These are phyloP conservation scores for Bryum argenteum DNA, from an alignment of 225 moss, liverwort and hornwort genomes.

Conservation along the genomic window DNA sequence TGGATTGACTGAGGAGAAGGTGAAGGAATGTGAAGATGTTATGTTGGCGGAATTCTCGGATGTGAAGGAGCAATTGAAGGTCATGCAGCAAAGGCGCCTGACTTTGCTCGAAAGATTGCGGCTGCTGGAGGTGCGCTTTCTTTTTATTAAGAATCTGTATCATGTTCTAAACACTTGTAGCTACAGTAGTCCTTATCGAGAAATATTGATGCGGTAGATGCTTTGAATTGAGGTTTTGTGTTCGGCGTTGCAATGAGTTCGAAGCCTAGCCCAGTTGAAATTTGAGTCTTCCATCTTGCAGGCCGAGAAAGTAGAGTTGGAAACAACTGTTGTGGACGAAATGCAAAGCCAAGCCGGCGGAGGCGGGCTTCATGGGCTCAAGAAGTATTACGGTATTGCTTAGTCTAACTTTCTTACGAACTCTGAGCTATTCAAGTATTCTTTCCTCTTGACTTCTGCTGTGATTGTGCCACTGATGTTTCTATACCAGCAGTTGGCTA, in stretches of 20 bases:
- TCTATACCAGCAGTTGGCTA: not conserved
- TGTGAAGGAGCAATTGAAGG: constrained; percentile 76
- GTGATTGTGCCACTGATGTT: not conserved
- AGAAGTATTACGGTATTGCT: constrained; percentile 78
- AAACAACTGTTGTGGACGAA: constrained; percentile 99
- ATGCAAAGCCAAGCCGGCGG: constrained; percentile 86
- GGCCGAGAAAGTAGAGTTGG: constrained; percentile 99
- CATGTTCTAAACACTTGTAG: not conserved
- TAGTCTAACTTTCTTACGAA: constrained; percentile 7
- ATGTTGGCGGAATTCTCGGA: constrained; percentile 82
- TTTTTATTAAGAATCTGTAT: constrained; percentile 10
- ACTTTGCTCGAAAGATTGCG: constrained; percentile 82
- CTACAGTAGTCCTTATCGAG: not conserved
- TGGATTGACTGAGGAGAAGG: constrained; percentile 76
- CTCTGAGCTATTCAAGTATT: constrained; percentile 10
- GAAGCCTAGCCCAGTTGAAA: constrained; percentile 13
- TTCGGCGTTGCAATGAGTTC: constrained; percentile 2
- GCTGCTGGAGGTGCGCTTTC: constrained; percentile 74
- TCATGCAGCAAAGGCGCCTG: constrained; percentile 76
- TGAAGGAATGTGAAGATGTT: constrained; percentile 82
- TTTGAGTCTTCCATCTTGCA: constrained; percentile 36
- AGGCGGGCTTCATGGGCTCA: constrained; percentile 66
- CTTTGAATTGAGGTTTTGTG: constrained; percentile 6
- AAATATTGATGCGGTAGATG: not conserved
- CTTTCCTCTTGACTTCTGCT: not conserved